Conservation (phyloP, 2,329 filamentous ascomycete species). For the Thelonectria olida region DNA sequence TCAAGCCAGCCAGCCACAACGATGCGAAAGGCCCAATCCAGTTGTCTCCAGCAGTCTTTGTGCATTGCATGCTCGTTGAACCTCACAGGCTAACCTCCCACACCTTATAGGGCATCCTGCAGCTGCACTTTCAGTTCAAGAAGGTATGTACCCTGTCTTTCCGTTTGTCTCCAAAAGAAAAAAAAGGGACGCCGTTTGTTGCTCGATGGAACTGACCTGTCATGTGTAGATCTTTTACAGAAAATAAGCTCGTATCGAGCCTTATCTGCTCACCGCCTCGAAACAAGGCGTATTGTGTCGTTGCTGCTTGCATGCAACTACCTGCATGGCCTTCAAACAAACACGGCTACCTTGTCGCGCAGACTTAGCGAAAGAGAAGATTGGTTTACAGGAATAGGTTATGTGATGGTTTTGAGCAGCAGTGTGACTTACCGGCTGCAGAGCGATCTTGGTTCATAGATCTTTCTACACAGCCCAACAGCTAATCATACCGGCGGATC, state of each 20-base stretch:
- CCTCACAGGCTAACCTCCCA: conserved; percentile 30
- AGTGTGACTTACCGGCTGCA: conserved; percentile 23
- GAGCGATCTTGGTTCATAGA: conserved; percentile 31
- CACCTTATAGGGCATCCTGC: conserved; percentile 79
- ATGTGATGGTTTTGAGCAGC: conserved; percentile 21
- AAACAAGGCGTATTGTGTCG: not conserved
- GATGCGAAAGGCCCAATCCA: conserved; percentile 19
- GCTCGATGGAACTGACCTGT: conserved; percentile 34
- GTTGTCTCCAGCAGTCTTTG: conserved; percentile 4
- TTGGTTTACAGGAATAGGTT: conserved; percentile 15
- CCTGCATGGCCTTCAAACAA: not conserved
- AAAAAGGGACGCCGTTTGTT: not conserved
- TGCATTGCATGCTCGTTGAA: conserved; percentile 18
- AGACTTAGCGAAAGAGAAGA: conserved; percentile 10
- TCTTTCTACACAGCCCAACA: conserved; percentile 24
- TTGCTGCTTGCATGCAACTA: not conserved
- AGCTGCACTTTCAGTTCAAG: conserved; percentile 98
- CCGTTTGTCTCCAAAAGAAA: not conserved
- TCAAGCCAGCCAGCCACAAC: conserved; percentile 19
- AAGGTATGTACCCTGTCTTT: conserved; percentile 67
- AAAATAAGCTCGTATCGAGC: conserved; percentile 51
- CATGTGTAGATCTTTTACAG: conserved; percentile 63
- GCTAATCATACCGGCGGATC: conserved; percentile 29
- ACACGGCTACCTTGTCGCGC: not conserved
- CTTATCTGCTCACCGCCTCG: conserved; percentile 11